These are phyloP conservation scores for Yamadazyma pseudoaaseri DNA, from an alignment of 1,139 yeast genomes.

Conservation along the genomic window DNA sequence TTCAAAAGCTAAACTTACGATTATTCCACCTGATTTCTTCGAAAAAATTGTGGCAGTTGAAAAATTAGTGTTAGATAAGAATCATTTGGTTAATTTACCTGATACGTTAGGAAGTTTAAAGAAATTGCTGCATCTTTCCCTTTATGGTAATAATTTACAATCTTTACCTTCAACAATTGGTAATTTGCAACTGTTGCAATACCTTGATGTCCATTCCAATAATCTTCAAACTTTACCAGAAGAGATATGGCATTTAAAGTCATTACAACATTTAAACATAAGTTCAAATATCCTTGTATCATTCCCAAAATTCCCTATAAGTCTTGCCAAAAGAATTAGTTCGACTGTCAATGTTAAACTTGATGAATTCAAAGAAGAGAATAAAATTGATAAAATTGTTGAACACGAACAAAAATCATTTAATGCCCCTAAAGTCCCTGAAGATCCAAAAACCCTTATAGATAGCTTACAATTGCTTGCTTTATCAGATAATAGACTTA, in stretches of 20 bases:
- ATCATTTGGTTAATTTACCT: conserved; percentile 79
- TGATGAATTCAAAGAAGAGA: neutral
- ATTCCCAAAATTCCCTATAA: conserved; percentile 59
- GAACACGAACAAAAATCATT: conserved; percentile 1
- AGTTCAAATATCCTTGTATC: conserved; percentile 74
- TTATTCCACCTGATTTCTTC: conserved; percentile 66
- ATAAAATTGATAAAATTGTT: conserved; percentile 1
- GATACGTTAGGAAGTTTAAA: conserved; percentile 60
- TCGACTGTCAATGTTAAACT: conserved; percentile 26
- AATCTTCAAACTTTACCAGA: conserved; percentile 72
- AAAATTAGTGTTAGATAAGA: conserved; percentile 73
- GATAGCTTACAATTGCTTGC: conserved; percentile 57
- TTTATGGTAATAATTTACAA: conserved; percentile 74
- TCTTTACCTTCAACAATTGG: conserved; percentile 71
- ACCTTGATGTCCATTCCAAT: conserved; percentile 82
- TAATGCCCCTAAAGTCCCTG: neutral
- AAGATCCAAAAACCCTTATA: conserved; percentile 34
- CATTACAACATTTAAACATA: conserved; percentile 62
- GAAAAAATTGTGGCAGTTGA: conserved; percentile 66
- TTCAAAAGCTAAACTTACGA: conserved; percentile 78
- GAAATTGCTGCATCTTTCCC: conserved; percentile 63
- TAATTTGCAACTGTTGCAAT: conserved; percentile 55
- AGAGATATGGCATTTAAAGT: conserved; percentile 63
- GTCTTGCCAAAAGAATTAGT: conserved; percentile 36
- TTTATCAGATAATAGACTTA: conserved; percentile 80